Evolutionary conservation across 2,329 filamentous ascomycete genomes (phyloP).

Genomic region (Arthrobotrys megalospora): DNA sequence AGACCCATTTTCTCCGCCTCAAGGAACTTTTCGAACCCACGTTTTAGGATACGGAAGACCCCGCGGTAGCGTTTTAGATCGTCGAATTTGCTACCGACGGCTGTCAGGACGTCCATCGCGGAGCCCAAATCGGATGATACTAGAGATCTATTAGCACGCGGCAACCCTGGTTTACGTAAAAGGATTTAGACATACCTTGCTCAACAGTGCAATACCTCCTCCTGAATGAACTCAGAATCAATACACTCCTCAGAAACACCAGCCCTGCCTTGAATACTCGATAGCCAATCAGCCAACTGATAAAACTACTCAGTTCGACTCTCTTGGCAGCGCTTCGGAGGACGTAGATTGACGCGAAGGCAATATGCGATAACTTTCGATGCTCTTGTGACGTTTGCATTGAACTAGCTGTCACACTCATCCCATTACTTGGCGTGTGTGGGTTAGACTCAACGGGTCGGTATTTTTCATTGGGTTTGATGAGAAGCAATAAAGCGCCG

Average conservation of each 20-base stretch:
- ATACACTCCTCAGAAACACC: constrained; percentile 53
- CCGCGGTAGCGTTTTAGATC: constrained; percentile 59
- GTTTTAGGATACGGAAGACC: constrained; percentile 55
- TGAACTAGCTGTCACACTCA: constrained; percentile 10
- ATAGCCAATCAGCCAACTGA: constrained; percentile 58
- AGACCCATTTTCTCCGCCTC: constrained; percentile 60
- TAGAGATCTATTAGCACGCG: constrained; percentile 16
- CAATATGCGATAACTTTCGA: constrained; percentile 56
- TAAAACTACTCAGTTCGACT: constrained; percentile 56
- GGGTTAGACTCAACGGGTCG: constrained; percentile 31
- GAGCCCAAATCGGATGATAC: constrained; percentile 57
- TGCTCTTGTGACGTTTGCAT: constrained; percentile 49
- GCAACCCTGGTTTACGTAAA: background rate
- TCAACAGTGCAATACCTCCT: constrained; percentile 61
- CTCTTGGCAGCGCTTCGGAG: constrained; percentile 54
- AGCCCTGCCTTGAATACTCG: constrained; percentile 59
- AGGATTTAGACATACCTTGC: constrained; percentile 34
- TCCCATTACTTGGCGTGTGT: background rate
- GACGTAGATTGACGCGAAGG: constrained; percentile 59
- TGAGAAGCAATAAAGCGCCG: constrained; percentile 49
- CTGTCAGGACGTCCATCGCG: constrained; percentile 57
- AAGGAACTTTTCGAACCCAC: constrained; percentile 58
- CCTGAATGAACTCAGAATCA: constrained; percentile 52
- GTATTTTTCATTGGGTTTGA: constrained; percentile 54
- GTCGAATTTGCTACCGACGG: constrained; percentile 58